These are phyloP conservation scores for Botrytis deweyae DNA, from an alignment of 2,329 filamentous ascomycete genomes.

Conservation along the genomic window DNA sequence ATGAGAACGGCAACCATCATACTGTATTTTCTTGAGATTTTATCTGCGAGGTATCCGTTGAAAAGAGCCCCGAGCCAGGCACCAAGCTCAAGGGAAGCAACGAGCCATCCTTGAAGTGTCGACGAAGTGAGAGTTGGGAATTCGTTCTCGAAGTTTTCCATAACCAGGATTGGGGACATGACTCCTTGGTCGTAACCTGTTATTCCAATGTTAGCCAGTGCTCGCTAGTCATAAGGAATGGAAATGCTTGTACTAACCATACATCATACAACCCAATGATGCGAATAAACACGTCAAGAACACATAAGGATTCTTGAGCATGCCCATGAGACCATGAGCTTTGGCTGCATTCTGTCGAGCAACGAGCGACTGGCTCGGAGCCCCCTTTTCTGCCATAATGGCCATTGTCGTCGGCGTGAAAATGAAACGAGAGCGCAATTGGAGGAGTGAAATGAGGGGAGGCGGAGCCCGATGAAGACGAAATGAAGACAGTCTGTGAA, in stretches of 20 bases:
- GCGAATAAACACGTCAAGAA: constrained; percentile 42
- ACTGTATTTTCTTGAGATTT: constrained; percentile 51
- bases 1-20: constrained; percentile 51
- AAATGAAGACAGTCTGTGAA: constrained; percentile 8
- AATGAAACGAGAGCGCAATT: neutral
- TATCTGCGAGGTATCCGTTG: constrained; percentile 45
- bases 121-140: constrained; percentile 40
- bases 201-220: neutral
- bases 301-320: constrained; percentile 45
- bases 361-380: constrained; percentile 41
- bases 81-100: constrained; percentile 41
- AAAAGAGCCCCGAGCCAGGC: constrained; percentile 38
- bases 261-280: constrained; percentile 34
- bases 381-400: neutral
- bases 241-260: constrained; percentile 28
- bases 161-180: constrained; percentile 41
- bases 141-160: constrained; percentile 42
- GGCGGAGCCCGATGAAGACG: neutral
- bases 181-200: constrained; percentile 41
- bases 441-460: neutral
- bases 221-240: neutral
- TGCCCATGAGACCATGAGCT: constrained; percentile 42
- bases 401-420: constrained; percentile 5
- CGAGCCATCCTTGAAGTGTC: constrained; percentile 40
- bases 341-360: constrained; percentile 43